These are phyloP conservation scores for Ramalina intermedia DNA, from an alignment of 495 filamentous ascomycete genomes.

Conservation along the genomic window DNA sequence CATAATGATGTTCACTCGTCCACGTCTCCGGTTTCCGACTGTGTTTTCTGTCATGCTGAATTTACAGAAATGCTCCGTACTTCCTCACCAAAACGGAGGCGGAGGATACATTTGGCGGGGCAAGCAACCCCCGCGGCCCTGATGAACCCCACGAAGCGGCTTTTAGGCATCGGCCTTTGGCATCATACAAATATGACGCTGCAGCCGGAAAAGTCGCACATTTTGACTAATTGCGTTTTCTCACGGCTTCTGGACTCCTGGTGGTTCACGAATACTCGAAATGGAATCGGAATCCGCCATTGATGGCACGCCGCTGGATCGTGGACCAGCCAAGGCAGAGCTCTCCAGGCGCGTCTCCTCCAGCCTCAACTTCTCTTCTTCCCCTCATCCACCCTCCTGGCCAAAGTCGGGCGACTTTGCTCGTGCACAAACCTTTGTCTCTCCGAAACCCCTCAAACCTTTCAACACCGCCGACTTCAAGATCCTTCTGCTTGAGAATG, in stretches of 20 bases:
- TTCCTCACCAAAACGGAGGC: too few relatives aligned
- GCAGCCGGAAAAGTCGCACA: neutral
- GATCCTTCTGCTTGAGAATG: conserved; percentile 89
- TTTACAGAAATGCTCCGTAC: too few relatives aligned
- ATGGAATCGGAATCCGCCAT: conserved; percentile 9
- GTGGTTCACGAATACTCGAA: neutral
- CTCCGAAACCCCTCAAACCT: conserved; percentile 76
- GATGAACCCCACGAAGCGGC: neutral
- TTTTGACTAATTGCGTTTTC: neutral
- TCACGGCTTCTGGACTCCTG: neutral
- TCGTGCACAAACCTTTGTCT: conserved; percentile 19
- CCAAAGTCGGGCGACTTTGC: conserved; percentile 25
- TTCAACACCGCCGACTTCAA: conserved; percentile 93
- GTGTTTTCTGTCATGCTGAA: too few relatives aligned
- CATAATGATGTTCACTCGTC: too few relatives aligned
- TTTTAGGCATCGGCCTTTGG: neutral
- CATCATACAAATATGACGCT: too few relatives aligned
- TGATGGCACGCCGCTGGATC: conserved; percentile 7
- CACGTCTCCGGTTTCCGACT: too few relatives aligned
- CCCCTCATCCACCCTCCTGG: conserved; percentile 48
- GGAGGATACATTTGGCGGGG: too few relatives aligned
- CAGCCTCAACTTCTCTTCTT: conserved; percentile 42
- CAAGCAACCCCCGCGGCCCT: too few relatives aligned
- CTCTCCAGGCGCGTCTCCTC: conserved; percentile 29
- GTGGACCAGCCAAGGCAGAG: conserved; percentile 7